Evolutionary conservation across 2,329 filamentous ascomycete species (phyloP), one percentile per base, ranked within the genome.

Genomic region (Teratosphaeriaceae sp.): DNA sequence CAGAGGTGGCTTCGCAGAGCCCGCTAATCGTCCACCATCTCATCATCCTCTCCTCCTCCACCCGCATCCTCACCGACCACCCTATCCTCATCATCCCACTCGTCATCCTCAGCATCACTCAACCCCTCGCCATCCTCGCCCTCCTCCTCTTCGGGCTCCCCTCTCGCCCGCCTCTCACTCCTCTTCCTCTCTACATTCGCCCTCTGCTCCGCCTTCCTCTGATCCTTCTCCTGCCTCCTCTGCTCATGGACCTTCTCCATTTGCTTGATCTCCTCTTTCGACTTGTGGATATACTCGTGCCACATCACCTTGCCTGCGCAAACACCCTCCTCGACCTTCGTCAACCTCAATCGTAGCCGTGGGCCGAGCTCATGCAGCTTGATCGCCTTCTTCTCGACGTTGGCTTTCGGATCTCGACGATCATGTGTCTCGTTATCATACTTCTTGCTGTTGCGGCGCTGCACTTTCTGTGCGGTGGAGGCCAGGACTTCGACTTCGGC

Each of bases 271-370:
- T 98, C 89, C 15, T 79, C 76, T 54, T 80, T 80, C 5, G 79
- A 80, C 74, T 98, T 98, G 61, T 83, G 79, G 41, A 97, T 81
- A 61, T 88, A 94, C 62, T 96, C 88, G 65, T 98, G 92, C 92
- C 92, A 98, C 85, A 98, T 86, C 44, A 95, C 78, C 63, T 88
- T 92, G 38, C 92, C 92, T 20, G 78, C 76, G 57, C 88, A 96
- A 5, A 97, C 67, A 1, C 90, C 92, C 56, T 98, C 92, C 61
- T 98, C 92, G 3, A 98, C 89, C 70, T 98, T 98, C 43, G 88
- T 89, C 67, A 98, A 72, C 23, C 90, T 80, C 30, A 98, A 70
- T 47, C 79, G 84, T 84, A 98, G 83, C 42, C 92, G 80, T 1
- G 92, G 92, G 0, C 92, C 92, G 1, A 98, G 71, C 67, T 98